Percentiles rank a stretch among this genome's conserved stretches.
Evolutionary conservation across 345 rosid species (phyloP).

Genomic region (Rhodamnia argentea): DNA sequence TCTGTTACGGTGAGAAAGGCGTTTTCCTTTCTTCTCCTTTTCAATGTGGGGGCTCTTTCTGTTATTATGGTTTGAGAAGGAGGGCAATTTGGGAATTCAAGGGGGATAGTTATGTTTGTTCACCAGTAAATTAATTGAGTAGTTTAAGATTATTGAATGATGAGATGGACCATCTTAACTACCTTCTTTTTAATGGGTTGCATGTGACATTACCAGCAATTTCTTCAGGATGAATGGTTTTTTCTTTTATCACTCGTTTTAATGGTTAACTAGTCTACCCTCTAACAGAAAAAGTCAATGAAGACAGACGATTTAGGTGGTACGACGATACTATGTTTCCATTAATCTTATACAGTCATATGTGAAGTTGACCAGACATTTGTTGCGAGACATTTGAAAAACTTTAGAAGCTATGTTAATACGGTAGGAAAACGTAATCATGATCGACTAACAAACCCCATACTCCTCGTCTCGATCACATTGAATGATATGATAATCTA

Average conservation of each 20-base stretch:
- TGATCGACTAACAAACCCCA: background rate
- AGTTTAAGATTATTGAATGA: background rate
- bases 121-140: background rate
- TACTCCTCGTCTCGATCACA: background rate
- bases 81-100: background rate
- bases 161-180: background rate
- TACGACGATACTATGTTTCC: background rate
- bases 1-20: background rate
- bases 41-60: background rate
- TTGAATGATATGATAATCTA: background rate
- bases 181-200: background rate
- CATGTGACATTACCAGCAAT: background rate
- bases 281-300: background rate
- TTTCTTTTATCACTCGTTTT: no score
- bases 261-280: background rate
- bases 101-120: background rate
- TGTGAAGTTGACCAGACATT: no score
- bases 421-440: background rate
- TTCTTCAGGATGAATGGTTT: background rate
- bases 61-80: background rate
- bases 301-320: background rate
- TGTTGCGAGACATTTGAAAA: no score
- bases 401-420: background rate
- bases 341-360: no score
- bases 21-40: background rate